Conservation (phyloP, 2,329 filamentous ascomycete genomes). For the Nigrospora sphaerica region DNA sequence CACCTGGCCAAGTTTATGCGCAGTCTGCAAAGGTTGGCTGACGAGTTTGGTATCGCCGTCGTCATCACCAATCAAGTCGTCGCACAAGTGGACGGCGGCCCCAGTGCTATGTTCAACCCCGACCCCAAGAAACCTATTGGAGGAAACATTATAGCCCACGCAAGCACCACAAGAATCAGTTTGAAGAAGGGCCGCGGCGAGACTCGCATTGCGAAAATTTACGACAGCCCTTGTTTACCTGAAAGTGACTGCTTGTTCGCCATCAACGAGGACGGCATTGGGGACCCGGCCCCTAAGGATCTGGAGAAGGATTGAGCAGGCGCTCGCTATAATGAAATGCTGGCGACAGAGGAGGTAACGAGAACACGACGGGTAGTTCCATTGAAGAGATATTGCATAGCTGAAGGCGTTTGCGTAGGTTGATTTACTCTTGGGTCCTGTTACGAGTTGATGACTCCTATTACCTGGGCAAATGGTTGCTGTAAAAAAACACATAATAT, state of each 20-base stretch:
- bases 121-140: conserved; percentile 99
- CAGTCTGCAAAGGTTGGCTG: conserved; percentile 68
- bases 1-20: conserved; percentile 87
- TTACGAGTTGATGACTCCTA: too few relatives aligned
- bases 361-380: not conserved
- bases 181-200: conserved; percentile 93
- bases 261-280: conserved; percentile 94
- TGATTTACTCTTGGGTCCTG: not conserved
- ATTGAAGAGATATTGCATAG: conserved; percentile 1
- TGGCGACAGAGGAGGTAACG: not conserved
- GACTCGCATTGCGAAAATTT: conserved; percentile 97
- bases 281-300: conserved; percentile 92
- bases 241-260: conserved; percentile 96
- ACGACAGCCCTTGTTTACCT: conserved; percentile 93
- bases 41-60: conserved; percentile 91
- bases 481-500: too few relatives aligned
- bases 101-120: conserved; percentile 97
- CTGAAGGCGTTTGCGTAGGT: not conserved
- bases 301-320: conserved; percentile 58
- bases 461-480: too few relatives aligned
- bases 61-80: conserved; percentile 99
- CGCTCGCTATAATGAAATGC: not conserved
- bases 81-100: conserved; percentile 93
- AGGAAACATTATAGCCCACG: conserved; percentile 97
- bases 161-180: conserved; percentile 88